Conservation (phyloP, 148 eudicot species). For the Linanthus parryae region DNA sequence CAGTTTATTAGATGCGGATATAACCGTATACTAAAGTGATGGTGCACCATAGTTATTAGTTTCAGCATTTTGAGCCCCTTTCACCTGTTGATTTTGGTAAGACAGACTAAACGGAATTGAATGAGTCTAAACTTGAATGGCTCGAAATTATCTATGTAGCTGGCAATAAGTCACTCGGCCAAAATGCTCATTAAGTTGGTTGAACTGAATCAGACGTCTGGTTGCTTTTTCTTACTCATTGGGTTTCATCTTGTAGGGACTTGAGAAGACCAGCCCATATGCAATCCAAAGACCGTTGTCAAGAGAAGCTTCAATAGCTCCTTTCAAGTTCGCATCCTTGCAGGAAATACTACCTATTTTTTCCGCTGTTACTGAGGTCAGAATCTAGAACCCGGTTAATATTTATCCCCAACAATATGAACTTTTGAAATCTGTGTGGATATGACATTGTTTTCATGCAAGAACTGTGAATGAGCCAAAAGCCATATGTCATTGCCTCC, state of each 20-base stretch:
- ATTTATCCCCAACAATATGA: background rate
- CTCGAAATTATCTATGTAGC: background rate
- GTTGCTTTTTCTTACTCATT: background rate
- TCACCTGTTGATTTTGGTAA: too few relatives aligned
- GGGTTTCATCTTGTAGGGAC: slow-evolving; percentile 17
- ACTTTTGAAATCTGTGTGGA: background rate
- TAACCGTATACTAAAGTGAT: too few relatives aligned
- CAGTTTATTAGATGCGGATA: too few relatives aligned
- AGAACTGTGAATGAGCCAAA: background rate
- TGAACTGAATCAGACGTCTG: background rate
- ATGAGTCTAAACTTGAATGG: too few relatives aligned
- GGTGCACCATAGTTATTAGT: too few relatives aligned
- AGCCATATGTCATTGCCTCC: too few relatives aligned
- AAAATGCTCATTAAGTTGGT: background rate
- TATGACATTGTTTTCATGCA: too few relatives aligned
- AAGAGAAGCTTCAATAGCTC: slow-evolving; percentile 25
- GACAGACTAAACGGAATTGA: too few relatives aligned
- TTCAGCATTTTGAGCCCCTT: too few relatives aligned
- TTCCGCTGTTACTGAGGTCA: slow-evolving; percentile 44
- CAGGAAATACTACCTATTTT: slow-evolving; percentile 44
- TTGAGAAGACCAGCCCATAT: slow-evolving; percentile 12
- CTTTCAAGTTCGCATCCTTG: slow-evolving; percentile 33
- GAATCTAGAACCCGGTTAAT: background rate
- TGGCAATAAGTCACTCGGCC: background rate
- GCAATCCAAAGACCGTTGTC: slow-evolving; percentile 11